Evolutionary conservation across 163 green algal genomes (phyloP), one percentile per base, ranked within the genome.

Genomic region (Chlorella variabilis): DNA sequence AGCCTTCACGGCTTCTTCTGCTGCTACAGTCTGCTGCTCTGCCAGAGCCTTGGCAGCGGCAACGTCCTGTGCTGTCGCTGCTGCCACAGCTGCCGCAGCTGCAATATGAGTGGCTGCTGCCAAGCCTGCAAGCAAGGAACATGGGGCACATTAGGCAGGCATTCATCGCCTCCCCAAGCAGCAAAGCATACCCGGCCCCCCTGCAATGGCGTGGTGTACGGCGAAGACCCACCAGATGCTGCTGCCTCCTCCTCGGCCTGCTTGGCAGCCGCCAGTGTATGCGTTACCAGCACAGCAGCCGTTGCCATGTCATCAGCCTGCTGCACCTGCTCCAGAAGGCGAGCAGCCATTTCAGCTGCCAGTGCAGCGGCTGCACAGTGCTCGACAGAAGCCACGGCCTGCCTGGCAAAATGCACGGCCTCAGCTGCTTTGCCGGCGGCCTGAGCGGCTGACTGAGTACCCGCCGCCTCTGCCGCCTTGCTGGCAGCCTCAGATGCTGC

Each of bases 41-140:
- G 71, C 71, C 13, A 31, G 25, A 11, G 51, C 33, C 71, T 67
- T 78, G 34, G 31, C 51, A 21, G 51, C 25, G 3, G 71, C 71
- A 2, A 56, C 18, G 15, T 45, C 38, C n/a, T 59, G n/a, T 5
- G n/a, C 56, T 4, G 39, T 38, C 27, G 42, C 25, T 31, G 73
- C 56, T 56, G 59, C 15, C n/a, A n/a, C 7, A 18, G 23, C 15
- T 17, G 38, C 38, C 5, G 59, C 29, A 39, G 27, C 29, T 36
- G 59, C 59, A 18, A 18, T 5, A 20, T 38, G 20, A 20, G 8
- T 18, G 18, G 59, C 38, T 56, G n/a, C 42, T 27, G 73, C 38
- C 56, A 80, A 38, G 38, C 73, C 73, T 80, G 73, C 73, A 39
- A 42, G 8, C 21, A 38, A 29, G 18, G 0, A 66, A 23, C n/a